Base-by-base conservation (phyloP, 108 stramenopile genomes). In the Craspedostauros australis region DNA sequence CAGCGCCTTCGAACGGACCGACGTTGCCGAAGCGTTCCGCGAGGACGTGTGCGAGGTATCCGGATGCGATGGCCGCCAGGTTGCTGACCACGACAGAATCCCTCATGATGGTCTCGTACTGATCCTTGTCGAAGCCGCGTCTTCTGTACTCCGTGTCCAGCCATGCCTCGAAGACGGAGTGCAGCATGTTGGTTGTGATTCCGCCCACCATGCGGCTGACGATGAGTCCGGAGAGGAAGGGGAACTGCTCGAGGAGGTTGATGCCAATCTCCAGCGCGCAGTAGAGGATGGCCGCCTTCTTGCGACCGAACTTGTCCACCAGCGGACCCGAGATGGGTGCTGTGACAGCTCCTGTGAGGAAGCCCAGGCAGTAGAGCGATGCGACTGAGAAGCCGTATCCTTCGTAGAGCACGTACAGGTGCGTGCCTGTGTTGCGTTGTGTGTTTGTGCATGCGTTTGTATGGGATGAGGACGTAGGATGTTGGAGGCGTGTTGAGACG, bases 1-100 rank as follows among this genome's bases (percentile, higher is more conserved):
- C 75, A 28, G 90, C 84, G 23, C 73, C 73, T 48, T 84, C 47
- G 37, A 91, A 91, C 5, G 90, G 90, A 11, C 86, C 86, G 9
- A 80, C 79, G 36, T 77, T 63, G 12, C 90, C 88, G n/a, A 50
- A 53, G 7, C 22, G 31, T 39, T 62, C 72, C 4, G 75, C 78
- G 11, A 78, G 51, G 9, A 54, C 2, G 24, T 77, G 69, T 1
- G 77, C 72, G 1, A 93, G 26, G 16, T 72, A 66, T 6, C 86
- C 91, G 1, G 84, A 83, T 5, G 55, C 28, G 46, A 93, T 78
- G 16, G 91, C 87, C 19, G 77, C 75, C 39, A 82, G 38, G 15
- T 87, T 85, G 50, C 80, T 82, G 12, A 83, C 74, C 18, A 74
- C 51, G 3, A 80, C 70, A 5, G 80, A 62, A 25, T 70, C 62